Percentiles rank a stretch among this genome's conserved stretches.
These are phyloP conservation scores for Amylocarpus encephaloides DNA, from an alignment of 2,329 filamentous ascomycete genomes.

Conservation along the genomic window DNA sequence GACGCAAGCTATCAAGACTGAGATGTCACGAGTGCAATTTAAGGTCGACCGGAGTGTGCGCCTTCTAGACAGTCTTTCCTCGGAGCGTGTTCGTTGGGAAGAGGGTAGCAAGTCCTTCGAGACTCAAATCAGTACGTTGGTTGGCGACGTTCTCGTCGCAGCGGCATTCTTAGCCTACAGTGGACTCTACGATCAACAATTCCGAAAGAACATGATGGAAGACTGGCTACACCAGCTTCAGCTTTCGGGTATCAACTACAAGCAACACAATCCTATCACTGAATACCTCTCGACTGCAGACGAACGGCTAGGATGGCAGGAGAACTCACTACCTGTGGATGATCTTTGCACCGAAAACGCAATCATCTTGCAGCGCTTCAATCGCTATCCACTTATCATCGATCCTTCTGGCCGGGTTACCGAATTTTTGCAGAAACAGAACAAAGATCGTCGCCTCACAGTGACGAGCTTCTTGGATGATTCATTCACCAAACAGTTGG, in stretches of 20 bases:
- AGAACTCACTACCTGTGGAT: constrained; percentile 87
- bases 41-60: constrained; percentile 96
- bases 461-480: constrained; percentile 98
- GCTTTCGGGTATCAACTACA: constrained; percentile 88
- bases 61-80: constrained; percentile 88
- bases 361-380: constrained; percentile 95
- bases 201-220: constrained; percentile 95
- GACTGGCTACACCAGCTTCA: constrained; percentile 94
- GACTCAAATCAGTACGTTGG: constrained; percentile 92
- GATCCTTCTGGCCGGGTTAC: constrained; percentile 92
- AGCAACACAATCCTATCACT: constrained; percentile 87
- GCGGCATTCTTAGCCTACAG: constrained; percentile 95
- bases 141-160: constrained; percentile 93
- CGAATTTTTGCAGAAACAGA: constrained; percentile 92
- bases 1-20: constrained; percentile 91
- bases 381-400: constrained; percentile 95
- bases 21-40: constrained; percentile 94
- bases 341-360: constrained; percentile 98
- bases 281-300: constrained; percentile 97
- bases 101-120: constrained; percentile 97
- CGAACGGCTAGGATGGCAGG: constrained; percentile 90
- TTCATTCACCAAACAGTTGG: constrained; percentile 94
- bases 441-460: constrained; percentile 85
- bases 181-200: constrained; percentile 95
- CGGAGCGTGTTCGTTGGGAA: constrained; percentile 90